Conservation (phyloP, 140 eudicot genomes). For the Stevia rebaudiana region DNA sequence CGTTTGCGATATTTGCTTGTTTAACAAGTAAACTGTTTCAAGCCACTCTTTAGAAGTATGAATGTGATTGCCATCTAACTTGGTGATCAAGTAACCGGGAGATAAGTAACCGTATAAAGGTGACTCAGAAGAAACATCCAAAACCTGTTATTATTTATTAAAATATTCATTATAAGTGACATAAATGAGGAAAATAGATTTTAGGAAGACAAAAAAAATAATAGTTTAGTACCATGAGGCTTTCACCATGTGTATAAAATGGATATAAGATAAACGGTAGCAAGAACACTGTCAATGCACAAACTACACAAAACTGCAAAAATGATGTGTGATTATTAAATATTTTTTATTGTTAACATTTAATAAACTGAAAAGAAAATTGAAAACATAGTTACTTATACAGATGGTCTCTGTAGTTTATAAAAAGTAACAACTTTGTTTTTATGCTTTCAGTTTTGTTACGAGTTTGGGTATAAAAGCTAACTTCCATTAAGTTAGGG, state of each 20-base stretch:
- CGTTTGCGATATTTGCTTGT: slow-evolving; percentile 33
- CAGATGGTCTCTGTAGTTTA: no score
- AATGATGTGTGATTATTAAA: slow-evolving; percentile 22
- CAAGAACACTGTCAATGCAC: slow-evolving; percentile 58
- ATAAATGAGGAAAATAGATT: neutral
- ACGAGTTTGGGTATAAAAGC: no score
- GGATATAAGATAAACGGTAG: slow-evolving; percentile 75
- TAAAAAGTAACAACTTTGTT: no score
- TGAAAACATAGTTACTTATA: no score
- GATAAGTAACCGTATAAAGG: slow-evolving; percentile 61
- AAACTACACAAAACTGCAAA: slow-evolving; percentile 73
- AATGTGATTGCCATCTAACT: slow-evolving; percentile 51
- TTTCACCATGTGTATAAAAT: slow-evolving; percentile 62
- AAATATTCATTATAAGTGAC: slow-evolving; percentile 5
- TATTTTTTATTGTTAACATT: neutral
- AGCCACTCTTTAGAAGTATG: slow-evolving; percentile 59
- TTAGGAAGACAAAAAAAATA: neutral
- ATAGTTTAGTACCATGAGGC: slow-evolving; percentile 58
- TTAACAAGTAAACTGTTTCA: slow-evolving; percentile 31
- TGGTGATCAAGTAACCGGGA: slow-evolving; percentile 60
- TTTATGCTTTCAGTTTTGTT: no score
- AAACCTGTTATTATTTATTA: slow-evolving; percentile 39
- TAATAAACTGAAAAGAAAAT: neutral
- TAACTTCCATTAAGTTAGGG: no score
- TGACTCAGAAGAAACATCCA: slow-evolving; percentile 62